Base-by-base conservation (phyloP, 2,329 filamentous ascomycete species). In the Phaeomoniella chlamydospora region DNA sequence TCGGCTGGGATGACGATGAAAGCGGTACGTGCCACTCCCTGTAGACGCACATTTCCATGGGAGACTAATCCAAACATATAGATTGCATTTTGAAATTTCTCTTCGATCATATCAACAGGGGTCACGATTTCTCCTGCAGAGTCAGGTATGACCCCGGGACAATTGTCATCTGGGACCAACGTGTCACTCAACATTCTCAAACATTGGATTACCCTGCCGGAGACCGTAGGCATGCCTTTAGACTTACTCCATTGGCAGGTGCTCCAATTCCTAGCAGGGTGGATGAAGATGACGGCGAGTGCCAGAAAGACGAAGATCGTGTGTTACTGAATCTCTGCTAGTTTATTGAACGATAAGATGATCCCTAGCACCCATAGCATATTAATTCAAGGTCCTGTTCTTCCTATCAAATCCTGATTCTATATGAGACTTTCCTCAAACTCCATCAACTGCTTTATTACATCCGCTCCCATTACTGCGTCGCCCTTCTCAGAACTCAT, bases 111-210 rank as follows among this genome's bases (percentile, higher is more conserved):
- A 37, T 44, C 18, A 35, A 41, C 16, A 29, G 43, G 15, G 39
- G 46, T 22, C 39, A 45, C 29, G 49, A 51, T 34, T 45, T 49
- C 31, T 42, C 41, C 22, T 41, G 43, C 31, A 33, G 49, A 5
- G 38, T 49, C 4, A 37, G 41, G 11, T 51, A 45, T 33, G 46
- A 49, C 17, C 31, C 40, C 4, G 43, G 48, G 2, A 48, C 49
- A 3, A 41, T 50, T 6, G 39, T 35, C 2, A 9, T 17, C 13
- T 35, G 31, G 29, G 29, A 39, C 39, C 64, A 67, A 36, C 55
- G 64, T 3, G 43, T 53, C 22, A 55, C 33, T 57, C 50, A 31
- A 63, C 62, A 18, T 55, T 62, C 35, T 61, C 61, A 65, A 52
- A 49, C 51, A 15, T 37, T 49, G 22, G 49, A 54, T 33, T 50